A percentile compares a stretch with the other conserved stretches of the same genome.
phyloP scores from a whole-genome alignment of 768 basidiomycete species.

The Boletus rex-veris region DNA sequence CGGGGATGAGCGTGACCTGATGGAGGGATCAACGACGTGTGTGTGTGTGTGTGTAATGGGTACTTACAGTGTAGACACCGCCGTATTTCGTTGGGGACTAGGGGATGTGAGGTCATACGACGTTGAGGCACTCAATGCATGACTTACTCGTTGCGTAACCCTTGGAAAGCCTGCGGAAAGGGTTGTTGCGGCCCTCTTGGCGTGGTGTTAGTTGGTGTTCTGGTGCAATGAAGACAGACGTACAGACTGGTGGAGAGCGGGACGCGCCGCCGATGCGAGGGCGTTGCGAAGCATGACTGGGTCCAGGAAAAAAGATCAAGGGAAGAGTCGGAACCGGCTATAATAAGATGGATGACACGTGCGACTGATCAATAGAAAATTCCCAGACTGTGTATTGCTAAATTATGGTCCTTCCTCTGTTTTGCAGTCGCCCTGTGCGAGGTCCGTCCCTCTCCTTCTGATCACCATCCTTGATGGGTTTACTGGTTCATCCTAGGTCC shows the following conservation, averaged over 20 bases:
- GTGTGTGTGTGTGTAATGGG: not conserved
- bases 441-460: constrained; percentile 36
- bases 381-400: constrained; percentile 35
- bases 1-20: constrained; percentile 95
- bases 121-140: not conserved
- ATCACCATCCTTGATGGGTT: not conserved
- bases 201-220: constrained; percentile 1
- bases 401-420: constrained; percentile 47
- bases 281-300: constrained; percentile 62
- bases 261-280: constrained; percentile 53
- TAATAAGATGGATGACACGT: constrained; percentile 7
- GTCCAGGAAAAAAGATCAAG: constrained; percentile 23
- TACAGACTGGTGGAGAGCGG: constrained; percentile 51
- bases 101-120: constrained; percentile 2
- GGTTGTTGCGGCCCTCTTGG: constrained; percentile 68
- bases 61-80: constrained; percentile 81
- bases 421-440: constrained; percentile 58
- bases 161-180: constrained; percentile 77
- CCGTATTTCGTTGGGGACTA: constrained; percentile 88
- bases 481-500: constrained; percentile 41
- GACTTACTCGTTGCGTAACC: constrained; percentile 64
- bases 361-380: not conserved
- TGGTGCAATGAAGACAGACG: constrained; percentile 23
- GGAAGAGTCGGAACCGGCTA: constrained; percentile 30
- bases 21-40: constrained; percentile 21